These are phyloP conservation scores for Fusarium anguioides DNA, from an alignment of 2,329 filamentous ascomycete species.

Conservation along the genomic window DNA sequence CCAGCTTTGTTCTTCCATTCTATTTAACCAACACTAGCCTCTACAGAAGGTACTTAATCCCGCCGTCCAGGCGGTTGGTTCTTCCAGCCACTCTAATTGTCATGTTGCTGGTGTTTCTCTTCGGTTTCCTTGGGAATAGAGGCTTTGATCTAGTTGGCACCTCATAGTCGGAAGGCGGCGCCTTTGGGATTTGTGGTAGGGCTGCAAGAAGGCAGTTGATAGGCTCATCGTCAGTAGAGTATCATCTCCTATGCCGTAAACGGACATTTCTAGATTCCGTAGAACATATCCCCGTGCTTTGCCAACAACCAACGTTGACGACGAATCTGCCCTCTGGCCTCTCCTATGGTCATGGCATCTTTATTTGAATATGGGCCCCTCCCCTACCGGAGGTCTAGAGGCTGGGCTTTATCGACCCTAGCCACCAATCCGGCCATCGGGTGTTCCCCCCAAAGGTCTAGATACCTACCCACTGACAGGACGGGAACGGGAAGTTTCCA, in stretches of 20 bases:
- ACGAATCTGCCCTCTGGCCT: constrained; percentile 11
- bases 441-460: constrained; percentile 9
- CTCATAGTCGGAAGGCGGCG: constrained; percentile 6
- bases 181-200: constrained; percentile 13
- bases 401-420: constrained; percentile 36
- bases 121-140: constrained; percentile 1
- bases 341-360: not conserved
- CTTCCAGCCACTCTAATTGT: constrained; percentile 15
- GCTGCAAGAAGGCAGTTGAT: constrained; percentile 15
- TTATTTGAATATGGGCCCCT: not conserved
- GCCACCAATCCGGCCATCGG: constrained; percentile 34
- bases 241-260: constrained; percentile 10
- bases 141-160: constrained; percentile 16
- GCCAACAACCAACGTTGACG: not conserved
- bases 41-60: not conserved
- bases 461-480: constrained; percentile 28
- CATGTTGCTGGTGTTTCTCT: constrained; percentile 1
- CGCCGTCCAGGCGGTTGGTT: constrained; percentile 25
- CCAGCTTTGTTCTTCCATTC: constrained; percentile 12
- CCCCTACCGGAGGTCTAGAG: constrained; percentile 13
- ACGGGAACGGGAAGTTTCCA: constrained; percentile 40
- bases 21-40: constrained; percentile 15
- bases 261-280: constrained; percentile 11
- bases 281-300: not conserved
- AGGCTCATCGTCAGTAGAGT: constrained; percentile 9